Base-by-base conservation (phyloP, 257 asterid genomes). In the Solanum ahanhuiri region DNA sequence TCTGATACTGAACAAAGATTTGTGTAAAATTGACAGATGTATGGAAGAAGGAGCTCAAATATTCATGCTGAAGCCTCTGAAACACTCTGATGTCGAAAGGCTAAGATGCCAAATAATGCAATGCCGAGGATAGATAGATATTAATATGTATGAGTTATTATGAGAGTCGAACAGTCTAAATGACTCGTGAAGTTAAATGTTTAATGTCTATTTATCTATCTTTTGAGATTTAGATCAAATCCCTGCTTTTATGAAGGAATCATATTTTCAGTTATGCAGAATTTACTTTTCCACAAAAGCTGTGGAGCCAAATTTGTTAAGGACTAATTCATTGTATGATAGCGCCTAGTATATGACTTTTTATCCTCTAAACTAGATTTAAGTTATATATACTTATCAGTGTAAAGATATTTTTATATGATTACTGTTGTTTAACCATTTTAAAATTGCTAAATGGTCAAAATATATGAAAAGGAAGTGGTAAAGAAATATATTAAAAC, bases 41-140 rank as follows among this genome's bases (percentile, higher is more conserved):
- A 63, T 90, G 71, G 90, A 92, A 88, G 93, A 86, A 91, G 96
- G 95, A 83, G 96, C 96, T 9, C 89, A 93, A 71, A 90, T 90
- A 92, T 93, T 92, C 92, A 90, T 93, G 93, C 31, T 91, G 66
- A 93, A 93, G 90, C 96, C 96, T 85, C 94, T 93, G 71, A 93
- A 91, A 43, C 83, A 87, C 85, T 83, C 95, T 0, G 96, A 93
- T 57, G 94, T 93, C 41, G 88, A 91, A 88, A 89, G 89, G 81
- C 82, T 93, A 60, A 88, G 87, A 85, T 86, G 91, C 34, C 93
- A 92, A n/a, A 43, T 93, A 88, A 85, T 85, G 90, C 91, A 87
- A 31, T 89, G 89, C 86, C 28, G 70, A 15, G 22, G 83, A 87
- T 85, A 82, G 64, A 76, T n/a, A 43, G 25, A 77, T n/a, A n/a